These are phyloP conservation scores for Syzygium grande DNA, from an alignment of 345 rosid species.

Conservation along the genomic window DNA sequence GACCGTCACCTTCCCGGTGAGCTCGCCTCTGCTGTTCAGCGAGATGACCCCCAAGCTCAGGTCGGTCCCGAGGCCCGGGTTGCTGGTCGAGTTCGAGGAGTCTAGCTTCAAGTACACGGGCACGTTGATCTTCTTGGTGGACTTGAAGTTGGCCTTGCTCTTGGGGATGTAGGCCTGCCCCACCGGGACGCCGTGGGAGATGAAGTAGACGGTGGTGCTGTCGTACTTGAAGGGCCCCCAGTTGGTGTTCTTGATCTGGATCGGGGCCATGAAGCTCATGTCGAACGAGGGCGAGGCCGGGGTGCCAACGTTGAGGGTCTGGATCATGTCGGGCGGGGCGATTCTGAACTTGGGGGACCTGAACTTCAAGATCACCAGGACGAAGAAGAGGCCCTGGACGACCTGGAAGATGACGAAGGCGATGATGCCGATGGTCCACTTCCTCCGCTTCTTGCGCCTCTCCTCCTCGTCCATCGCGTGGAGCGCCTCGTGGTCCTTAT, in stretches of 20 bases:
- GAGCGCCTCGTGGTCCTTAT: background rate
- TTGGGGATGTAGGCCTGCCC: background rate
- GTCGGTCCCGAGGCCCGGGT: background rate
- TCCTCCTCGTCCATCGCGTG: background rate
- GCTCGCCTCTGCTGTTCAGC: background rate
- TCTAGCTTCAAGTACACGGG: background rate
- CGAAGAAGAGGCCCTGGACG: slow-evolving; percentile 10
- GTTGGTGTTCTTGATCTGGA: slow-evolving; percentile 15
- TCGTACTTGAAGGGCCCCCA: slow-evolving; percentile 13
- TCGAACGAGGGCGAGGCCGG: slow-evolving; percentile 2
- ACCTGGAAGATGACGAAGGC: slow-evolving; percentile 20
- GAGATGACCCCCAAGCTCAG: slow-evolving; percentile 1
- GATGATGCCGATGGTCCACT: slow-evolving; percentile 5
- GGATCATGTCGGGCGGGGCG: background rate
- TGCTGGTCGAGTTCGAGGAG: background rate
- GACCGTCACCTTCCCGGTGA: background rate
- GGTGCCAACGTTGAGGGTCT: background rate
- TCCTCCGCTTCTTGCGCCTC: slow-evolving; percentile 11
- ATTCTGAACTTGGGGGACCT: slow-evolving; percentile 17
- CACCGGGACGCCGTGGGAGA: background rate
- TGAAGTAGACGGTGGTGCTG: background rate
- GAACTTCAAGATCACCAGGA: slow-evolving; percentile 6
- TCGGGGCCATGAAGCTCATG: background rate
- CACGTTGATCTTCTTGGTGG: slow-evolving; percentile 4
- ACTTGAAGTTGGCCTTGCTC: slow-evolving; percentile 9